Conservation (phyloP, 805 yeast genomes). For the Candida nanaspora region DNA sequence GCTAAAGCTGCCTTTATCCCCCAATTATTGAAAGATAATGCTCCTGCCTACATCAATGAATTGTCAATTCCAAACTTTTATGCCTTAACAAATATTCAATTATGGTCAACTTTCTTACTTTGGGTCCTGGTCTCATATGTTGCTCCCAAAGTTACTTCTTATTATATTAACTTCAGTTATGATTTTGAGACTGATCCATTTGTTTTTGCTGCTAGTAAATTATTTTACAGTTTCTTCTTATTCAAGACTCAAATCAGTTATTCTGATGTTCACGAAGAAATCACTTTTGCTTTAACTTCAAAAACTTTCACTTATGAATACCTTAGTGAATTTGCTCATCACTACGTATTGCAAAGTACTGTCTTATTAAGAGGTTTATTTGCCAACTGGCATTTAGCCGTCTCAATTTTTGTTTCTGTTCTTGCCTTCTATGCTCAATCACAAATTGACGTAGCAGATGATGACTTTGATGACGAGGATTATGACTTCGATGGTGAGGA, state of each 20-base stretch:
- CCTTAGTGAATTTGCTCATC: conserved; percentile 9
- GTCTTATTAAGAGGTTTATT: conserved; percentile 33
- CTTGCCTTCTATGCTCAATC: conserved; percentile 45
- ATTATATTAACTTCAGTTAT: conserved; percentile 47
- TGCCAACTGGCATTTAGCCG: conserved; percentile 40
- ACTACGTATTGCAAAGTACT: conserved; percentile 24
- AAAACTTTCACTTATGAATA: conserved; percentile 21
- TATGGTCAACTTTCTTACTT: conserved; percentile 25
- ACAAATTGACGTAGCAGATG: conserved; percentile 9
- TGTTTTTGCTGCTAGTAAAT: conserved; percentile 37
- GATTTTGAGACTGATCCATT: conserved; percentile 46
- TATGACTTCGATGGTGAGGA: not conserved
- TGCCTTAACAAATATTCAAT: conserved; percentile 23
- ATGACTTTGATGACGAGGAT: conserved; percentile 1
- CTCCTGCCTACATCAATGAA: conserved; percentile 14
- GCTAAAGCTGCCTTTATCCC: conserved; percentile 17
- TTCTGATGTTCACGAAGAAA: conserved; percentile 20
- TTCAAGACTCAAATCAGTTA: conserved; percentile 21
- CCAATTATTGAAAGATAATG: conserved; percentile 11
- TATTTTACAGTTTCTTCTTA: conserved; percentile 32
- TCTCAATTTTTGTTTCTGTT: conserved; percentile 38
- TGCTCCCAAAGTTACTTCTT: conserved; percentile 37
- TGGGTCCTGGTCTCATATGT: conserved; percentile 37
- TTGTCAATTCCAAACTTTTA: conserved; percentile 30
- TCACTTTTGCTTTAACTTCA: conserved; percentile 23